Base-by-base conservation (phyloP, 2,329 filamentous ascomycete species). In the Aspergillus novofumigatus region DNA sequence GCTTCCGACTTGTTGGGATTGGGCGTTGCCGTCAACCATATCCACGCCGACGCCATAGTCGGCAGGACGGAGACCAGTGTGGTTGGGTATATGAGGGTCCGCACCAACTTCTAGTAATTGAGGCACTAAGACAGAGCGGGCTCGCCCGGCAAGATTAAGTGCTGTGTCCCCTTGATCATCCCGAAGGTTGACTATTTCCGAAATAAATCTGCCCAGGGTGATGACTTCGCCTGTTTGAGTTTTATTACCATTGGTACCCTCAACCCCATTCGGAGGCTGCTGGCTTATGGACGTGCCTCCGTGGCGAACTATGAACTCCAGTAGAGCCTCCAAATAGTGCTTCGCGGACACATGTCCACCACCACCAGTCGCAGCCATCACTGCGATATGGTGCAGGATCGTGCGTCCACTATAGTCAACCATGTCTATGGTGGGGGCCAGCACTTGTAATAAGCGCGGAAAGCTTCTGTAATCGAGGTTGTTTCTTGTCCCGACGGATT, bases 101-200 rank as follows among this genome's bases (percentile, higher is more conserved):
- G 94, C 94, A 56, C 93, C 92, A 47, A 99, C 92, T 75, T 99
- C 94, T 10, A 97, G 81, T 32, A 99, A 80, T 71, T 99, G 94
- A n/a, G 92, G 93, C 57, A 97, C 96, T 66, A 99, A 96, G 67
- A 91, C 95, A 71, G 96, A 97, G 23, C 92, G 91, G 64, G 97
- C 96, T 59, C 94, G 84, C 1, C 94, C 92, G 1, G 93, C 94
- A 60, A 97, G 88, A 65, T 97, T 97, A 21, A 99, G 80, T 0
- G 94, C 94, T 0, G 94, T 99, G 69, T 99, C 96, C 0, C 94
- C 94, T 35, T 90, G 89, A 67, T 92, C 92, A 73, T 99, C 94
- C 67, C 93, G 90, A 0, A 92, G 89, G 67, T 99, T 97, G 59
- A 99, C 93, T 72, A 99, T 95, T 70, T 97, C 92, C 51, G 89